Percentiles rank a stretch among this genome's conserved stretches.
phyloP scores from a whole-genome alignment of 768 basidiomycete species.

The Stropharia rugosoannulata region DNA sequence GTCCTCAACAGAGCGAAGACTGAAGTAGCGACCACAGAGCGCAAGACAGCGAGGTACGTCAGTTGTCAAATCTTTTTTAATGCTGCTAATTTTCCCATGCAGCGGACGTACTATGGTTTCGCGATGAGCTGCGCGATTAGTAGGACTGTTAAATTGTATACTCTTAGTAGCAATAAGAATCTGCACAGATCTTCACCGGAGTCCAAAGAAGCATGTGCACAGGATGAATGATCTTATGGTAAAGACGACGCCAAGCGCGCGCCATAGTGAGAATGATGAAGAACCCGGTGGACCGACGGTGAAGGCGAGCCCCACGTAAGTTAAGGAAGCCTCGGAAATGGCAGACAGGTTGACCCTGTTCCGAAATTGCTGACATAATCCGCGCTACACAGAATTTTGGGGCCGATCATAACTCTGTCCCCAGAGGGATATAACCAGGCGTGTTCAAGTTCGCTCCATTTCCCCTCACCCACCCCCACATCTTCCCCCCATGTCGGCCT shows the following conservation, averaged over 20 bases:
- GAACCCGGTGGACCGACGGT: not conserved
- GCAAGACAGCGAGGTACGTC: conserved; percentile 88
- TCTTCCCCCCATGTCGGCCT: conserved; percentile 40
- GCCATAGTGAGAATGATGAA: not conserved
- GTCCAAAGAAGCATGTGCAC: not conserved
- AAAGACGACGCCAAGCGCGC: not conserved
- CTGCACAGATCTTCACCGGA: not conserved
- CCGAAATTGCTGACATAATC: conserved; percentile 30
- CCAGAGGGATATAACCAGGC: conserved; percentile 33
- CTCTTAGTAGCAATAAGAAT: conserved; percentile 6
- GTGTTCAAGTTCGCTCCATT: conserved; percentile 12
- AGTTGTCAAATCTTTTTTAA: conserved; percentile 1
- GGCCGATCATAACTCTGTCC: conserved; percentile 42
- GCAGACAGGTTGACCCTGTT: conserved; percentile 10
- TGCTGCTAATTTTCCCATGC: not conserved
- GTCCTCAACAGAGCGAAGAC: conserved; percentile 95
- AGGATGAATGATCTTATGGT: not conserved
- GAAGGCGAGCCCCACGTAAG: not conserved
- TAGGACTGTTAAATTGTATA: conserved; percentile 9
- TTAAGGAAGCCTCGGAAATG: conserved; percentile 1
- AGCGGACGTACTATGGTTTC: conserved; percentile 60
- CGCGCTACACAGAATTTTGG: conserved; percentile 37
- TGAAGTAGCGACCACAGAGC: conserved; percentile 76
- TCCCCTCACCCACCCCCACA: conserved; percentile 15
- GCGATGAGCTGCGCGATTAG: conserved; percentile 31